phyloP scores from a whole-genome alignment of 2,329 filamentous ascomycete species.

The Penicillium sp. region DNA sequence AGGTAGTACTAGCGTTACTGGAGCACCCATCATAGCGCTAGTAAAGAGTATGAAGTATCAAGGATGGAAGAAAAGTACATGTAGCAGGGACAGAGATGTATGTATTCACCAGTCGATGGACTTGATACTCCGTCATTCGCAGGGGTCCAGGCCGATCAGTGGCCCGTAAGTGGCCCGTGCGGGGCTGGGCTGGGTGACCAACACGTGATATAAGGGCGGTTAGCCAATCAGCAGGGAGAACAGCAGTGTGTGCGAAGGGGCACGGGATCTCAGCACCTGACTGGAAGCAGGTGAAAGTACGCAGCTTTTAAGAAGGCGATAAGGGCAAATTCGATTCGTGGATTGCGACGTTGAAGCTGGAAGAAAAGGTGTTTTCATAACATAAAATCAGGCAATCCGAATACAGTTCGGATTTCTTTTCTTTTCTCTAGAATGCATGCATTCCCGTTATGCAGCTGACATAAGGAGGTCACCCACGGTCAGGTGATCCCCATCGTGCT shows the following conservation, averaged over 20 bases:
- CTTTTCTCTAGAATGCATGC: not conserved
- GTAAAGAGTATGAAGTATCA: not conserved
- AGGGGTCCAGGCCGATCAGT: slow-evolving; percentile 9
- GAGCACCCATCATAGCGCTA: not conserved
- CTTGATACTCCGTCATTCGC: no score
- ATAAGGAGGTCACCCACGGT: slow-evolving; percentile 15
- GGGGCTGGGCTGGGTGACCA: not conserved
- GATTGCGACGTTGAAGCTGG: not conserved
- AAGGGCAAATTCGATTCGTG: not conserved
- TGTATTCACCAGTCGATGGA: not conserved
- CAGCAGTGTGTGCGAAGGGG: slow-evolving; percentile 34
- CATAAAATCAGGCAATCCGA: not conserved
- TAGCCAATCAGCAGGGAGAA: slow-evolving; percentile 34
- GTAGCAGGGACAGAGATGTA: not conserved
- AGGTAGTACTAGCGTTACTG: not conserved
- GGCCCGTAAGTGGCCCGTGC: slow-evolving; percentile 27
- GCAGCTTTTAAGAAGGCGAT: not conserved
- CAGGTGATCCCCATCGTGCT: slow-evolving; percentile 35
- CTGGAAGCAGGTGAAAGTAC: slow-evolving; percentile 12
- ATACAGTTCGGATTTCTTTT: not conserved
- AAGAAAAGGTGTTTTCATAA: not conserved
- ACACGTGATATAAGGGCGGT: slow-evolving; percentile 35
- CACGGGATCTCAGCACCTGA: slow-evolving; percentile 48
- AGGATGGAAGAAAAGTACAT: not conserved
- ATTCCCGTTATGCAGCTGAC: slow-evolving; percentile 7